Percentiles rank a stretch among this genome's conserved stretches.
These are phyloP conservation scores for Durotheca rogersii DNA, from an alignment of 495 filamentous ascomycete genomes.

Conservation along the genomic window DNA sequence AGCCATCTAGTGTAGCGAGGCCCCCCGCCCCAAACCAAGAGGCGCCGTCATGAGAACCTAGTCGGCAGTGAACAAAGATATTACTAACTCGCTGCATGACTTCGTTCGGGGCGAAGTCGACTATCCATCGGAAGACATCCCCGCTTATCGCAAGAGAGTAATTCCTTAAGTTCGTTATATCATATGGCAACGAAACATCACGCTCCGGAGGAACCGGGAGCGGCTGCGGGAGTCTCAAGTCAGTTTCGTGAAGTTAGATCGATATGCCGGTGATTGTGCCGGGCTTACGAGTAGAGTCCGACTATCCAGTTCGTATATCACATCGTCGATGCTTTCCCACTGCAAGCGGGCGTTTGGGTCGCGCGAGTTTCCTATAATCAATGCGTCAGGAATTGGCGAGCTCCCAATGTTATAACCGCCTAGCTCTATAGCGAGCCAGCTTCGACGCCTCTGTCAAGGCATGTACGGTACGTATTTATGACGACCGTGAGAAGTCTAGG, in stretches of 20 bases:
- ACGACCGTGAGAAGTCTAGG: background rate
- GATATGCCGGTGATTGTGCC: background rate
- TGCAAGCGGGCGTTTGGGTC: conserved; percentile 67
- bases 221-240: conserved; percentile 55
- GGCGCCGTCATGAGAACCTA: background rate
- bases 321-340: conserved; percentile 94
- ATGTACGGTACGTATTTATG: background rate
- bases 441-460: background rate
- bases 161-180: conserved; percentile 71
- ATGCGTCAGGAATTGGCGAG: conserved; percentile 5
- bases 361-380: conserved; percentile 54
- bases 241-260: conserved; percentile 21
- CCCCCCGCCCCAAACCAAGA: no score
- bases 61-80: background rate
- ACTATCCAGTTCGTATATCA: conserved; percentile 70
- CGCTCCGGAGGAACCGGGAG: conserved; percentile 63
- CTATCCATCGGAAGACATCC: conserved; percentile 93
- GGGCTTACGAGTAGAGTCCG: conserved; percentile 65
- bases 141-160: conserved; percentile 89
- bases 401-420: background rate
- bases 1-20: conserved; percentile 10
- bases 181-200: conserved; percentile 84
- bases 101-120: conserved; percentile 81
- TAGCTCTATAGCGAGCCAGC: background rate
- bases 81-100: conserved; percentile 65